Evolutionary conservation across 2,329 filamentous ascomycete species (phyloP).

Genomic region (Ophiostoma ulmi): DNA sequence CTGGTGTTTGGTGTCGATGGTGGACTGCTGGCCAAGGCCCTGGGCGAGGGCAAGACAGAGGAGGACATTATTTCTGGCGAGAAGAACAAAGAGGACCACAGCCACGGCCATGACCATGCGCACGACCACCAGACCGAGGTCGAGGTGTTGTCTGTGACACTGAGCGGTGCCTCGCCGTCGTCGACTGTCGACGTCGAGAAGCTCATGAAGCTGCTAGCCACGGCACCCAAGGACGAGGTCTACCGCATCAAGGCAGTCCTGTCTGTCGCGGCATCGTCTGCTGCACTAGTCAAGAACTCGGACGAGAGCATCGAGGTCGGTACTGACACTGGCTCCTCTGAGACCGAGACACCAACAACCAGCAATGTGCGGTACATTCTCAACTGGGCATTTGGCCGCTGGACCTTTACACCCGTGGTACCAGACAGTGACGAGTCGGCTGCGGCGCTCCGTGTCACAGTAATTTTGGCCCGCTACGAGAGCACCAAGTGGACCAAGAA

Average conservation of each 20-base stretch:
- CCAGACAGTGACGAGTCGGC: constrained; percentile 48
- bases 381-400: constrained; percentile 96
- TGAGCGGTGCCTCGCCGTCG: constrained; percentile 41
- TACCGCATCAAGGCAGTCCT: constrained; percentile 84
- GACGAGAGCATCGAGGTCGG: constrained; percentile 32
- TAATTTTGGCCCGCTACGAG: constrained; percentile 69
- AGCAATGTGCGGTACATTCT: constrained; percentile 66
- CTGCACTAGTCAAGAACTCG: constrained; percentile 48
- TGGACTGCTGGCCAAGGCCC: constrained; percentile 46
- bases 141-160: constrained; percentile 78
- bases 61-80: constrained; percentile 27
- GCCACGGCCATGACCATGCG: constrained; percentile 39
- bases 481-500: constrained; percentile 72
- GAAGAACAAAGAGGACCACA: constrained; percentile 33
- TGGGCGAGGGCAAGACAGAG: constrained; percentile 42
- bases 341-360: too few relatives aligned
- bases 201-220: constrained; percentile 61
- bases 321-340: constrained; percentile 25
- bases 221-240: constrained; percentile 84
- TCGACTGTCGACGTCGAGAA: constrained; percentile 49
- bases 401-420: constrained; percentile 70
- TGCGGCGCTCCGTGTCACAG: constrained; percentile 60
- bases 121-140: constrained; percentile 78
- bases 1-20: constrained; percentile 85
- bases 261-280: constrained; percentile 39